Evolutionary conservation across 2,329 filamentous ascomycete genomes (phyloP).

Genomic region (Cytospora leucostoma): DNA sequence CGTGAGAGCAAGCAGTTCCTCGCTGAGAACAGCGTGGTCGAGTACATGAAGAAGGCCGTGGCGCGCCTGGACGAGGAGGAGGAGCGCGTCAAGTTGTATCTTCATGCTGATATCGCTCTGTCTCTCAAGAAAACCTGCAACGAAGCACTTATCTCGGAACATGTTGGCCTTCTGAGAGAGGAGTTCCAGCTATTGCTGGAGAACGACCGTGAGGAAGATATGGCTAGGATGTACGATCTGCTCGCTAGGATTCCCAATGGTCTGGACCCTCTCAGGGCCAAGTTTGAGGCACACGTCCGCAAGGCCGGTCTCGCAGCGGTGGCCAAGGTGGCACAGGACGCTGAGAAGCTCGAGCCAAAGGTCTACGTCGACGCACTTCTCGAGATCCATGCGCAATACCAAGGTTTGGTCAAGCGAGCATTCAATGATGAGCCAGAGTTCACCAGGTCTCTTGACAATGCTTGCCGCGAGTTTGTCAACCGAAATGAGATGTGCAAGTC

Average conservation of each 20-base stretch:
- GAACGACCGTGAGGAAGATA: constrained; percentile 91
- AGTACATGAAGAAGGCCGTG: constrained; percentile 99
- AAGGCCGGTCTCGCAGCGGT: constrained; percentile 87
- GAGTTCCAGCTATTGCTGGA: constrained; percentile 95
- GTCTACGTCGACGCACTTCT: constrained; percentile 94
- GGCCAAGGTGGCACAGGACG: constrained; percentile 84
- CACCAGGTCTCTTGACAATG: constrained; percentile 92
- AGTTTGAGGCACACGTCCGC: constrained; percentile 90
- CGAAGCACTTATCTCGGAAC: constrained; percentile 83
- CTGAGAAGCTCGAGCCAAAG: constrained; percentile 91
- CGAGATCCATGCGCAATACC: constrained; percentile 92
- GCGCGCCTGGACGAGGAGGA: constrained; percentile 87
- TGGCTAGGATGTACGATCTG: constrained; percentile 94
- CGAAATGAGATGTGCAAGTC: constrained; percentile 94
- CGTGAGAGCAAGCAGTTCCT: constrained; percentile 93
- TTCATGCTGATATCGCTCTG: constrained; percentile 85
- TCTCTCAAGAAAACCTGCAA: constrained; percentile 87
- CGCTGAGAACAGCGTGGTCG: constrained; percentile 94
- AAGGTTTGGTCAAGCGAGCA: constrained; percentile 84
- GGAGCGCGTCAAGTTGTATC: constrained; percentile 86
- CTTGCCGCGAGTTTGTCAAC: constrained; percentile 97
- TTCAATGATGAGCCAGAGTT: constrained; percentile 97
- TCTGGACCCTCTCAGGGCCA: constrained; percentile 80
- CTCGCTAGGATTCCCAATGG: constrained; percentile 88
- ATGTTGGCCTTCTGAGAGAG: constrained; percentile 82